phyloP scores from a whole-genome alignment of 2,329 filamentous ascomycete species.

The Aureobasidium sp. region DNA sequence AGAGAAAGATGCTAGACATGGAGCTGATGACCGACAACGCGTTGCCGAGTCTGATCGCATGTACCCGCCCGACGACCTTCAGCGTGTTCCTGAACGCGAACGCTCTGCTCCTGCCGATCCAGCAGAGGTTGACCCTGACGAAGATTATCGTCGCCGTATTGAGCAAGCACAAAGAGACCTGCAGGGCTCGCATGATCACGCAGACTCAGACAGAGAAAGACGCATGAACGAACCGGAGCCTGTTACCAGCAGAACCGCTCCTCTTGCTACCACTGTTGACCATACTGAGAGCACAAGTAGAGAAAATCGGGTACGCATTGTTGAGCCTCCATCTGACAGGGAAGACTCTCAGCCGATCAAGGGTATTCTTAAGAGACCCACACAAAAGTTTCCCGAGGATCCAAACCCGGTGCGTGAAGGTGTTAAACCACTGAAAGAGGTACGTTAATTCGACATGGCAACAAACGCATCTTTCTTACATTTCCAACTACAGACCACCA shows the following conservation, averaged over 20 bases:
- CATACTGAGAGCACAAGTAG: slow-evolving; percentile 15
- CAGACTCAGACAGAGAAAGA: slow-evolving; percentile 8
- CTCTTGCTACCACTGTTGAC: background rate
- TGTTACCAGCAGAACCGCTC: background rate
- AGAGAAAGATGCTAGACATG: slow-evolving; percentile 10
- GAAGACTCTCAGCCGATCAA: slow-evolving; percentile 63
- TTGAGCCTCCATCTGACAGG: slow-evolving; percentile 59
- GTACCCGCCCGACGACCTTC: background rate
- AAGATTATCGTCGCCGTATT: slow-evolving; percentile 42
- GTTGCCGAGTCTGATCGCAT: slow-evolving; percentile 10
- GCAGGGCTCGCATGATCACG: background rate
- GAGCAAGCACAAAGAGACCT: slow-evolving; percentile 24
- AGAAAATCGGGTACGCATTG: slow-evolving; percentile 44
- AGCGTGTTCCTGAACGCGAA: slow-evolving; percentile 17
- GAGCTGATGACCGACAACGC: slow-evolving; percentile 10
- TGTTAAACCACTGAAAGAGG: slow-evolving; percentile 84
- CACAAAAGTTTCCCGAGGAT: slow-evolving; percentile 77
- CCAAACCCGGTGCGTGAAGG: slow-evolving; percentile 76
- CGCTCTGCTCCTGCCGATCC: slow-evolving; percentile 16
- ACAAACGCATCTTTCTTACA: background rate
- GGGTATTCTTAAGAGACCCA: slow-evolving; percentile 79
- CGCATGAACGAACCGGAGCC: background rate
- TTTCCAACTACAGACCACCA: slow-evolving; percentile 19
- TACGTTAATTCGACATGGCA: slow-evolving; percentile 15
- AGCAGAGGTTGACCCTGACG: slow-evolving; percentile 36